Base-by-base conservation (phyloP, 2,329 filamentous ascomycete species). In the Colletotrichum godetiae region DNA sequence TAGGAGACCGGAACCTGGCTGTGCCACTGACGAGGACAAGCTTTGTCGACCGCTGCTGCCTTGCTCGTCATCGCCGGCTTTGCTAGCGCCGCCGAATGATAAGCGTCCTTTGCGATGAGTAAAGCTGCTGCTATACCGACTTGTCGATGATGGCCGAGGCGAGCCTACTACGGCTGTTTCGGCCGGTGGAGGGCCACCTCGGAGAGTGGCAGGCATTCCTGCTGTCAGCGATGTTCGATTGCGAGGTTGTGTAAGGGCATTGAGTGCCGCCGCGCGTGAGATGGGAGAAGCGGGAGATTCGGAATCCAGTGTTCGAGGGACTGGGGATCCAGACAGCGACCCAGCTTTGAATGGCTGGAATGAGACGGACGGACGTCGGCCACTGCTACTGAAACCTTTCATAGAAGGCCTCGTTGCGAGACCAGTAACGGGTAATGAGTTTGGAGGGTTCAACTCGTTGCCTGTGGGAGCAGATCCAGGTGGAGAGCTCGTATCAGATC, bases 311-410 rank as follows among this genome's bases (percentile, higher is more conserved):
- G 85, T 80, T 35, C 88, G 85, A 33, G 85, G 84, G n/a, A 87
- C 81, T 0, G 95, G 96, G 5, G 95, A 98, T 4, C 94, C 95
- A 2, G 95, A 97, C n/a, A 98, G 86, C 1, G 96, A 97, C 12
- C 96, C 96, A 15, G 95, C 94, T 83, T 99, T 99, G 86, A 99
- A 99, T 0, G 96, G 95, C 77, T 97, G 94, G 78, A 98, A 98
- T 0, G 94, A 97, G 27, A 98, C 90, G 0, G 95, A 98, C 7
- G 94, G 92, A 66, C 95, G 91, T 77, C 95, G 90, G 66, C 88
- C 88, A 60, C 88, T 78, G 27, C 85, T 86, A 56, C 93, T 90
- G 53, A 85, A 82, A 15, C 82, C 84, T 62, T 86, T 86, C 53
- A 86, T 73, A 1, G 82, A 76, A 13, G 82, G 83, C 31, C 83